Evolutionary conservation across 2,329 filamentous ascomycete species (phyloP).

Genomic region (Hypoxylon sp.): DNA sequence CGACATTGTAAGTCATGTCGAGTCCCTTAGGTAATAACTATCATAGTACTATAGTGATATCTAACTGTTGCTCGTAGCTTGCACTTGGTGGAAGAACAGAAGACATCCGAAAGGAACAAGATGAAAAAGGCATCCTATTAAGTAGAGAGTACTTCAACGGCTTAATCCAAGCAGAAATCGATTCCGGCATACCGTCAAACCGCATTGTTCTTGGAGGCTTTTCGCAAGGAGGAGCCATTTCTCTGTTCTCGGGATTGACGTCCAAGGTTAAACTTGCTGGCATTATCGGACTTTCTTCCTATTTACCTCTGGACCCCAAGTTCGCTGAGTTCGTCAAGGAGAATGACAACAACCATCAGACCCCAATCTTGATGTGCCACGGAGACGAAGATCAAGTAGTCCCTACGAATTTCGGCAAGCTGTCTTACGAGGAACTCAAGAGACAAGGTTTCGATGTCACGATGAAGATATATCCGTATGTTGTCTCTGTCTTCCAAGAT

Average conservation of each 20-base stretch:
- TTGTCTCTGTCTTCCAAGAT: conserved; percentile 16
- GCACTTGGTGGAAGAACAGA: conserved; percentile 43
- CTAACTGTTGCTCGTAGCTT: too few species aligned
- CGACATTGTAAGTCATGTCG: conserved; percentile 68
- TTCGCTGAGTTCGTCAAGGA: conserved; percentile 64
- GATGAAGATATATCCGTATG: conserved; percentile 79
- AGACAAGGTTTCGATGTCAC: conserved; percentile 76
- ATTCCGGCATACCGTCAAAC: conserved; percentile 79
- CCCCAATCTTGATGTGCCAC: conserved; percentile 88
- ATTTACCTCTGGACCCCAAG: conserved; percentile 75
- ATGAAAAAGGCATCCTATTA: conserved; percentile 76
- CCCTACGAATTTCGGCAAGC: conserved; percentile 70
- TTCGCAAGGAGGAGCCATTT: conserved; percentile 88
- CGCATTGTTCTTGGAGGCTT: conserved; percentile 89
- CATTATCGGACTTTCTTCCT: conserved; percentile 85
- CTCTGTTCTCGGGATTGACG: conserved; percentile 82
- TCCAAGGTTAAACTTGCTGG: conserved; percentile 79
- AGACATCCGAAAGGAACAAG: conserved; percentile 48
- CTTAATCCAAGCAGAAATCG: conserved; percentile 82
- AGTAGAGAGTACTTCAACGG: conserved; percentile 79
- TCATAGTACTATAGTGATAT: neutral
- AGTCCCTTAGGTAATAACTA: neutral
- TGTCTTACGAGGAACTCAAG: conserved; percentile 72
- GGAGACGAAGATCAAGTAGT: conserved; percentile 82
- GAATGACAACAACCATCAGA: conserved; percentile 72